phyloP scores from a whole-genome alignment of 805 yeast species.

The Wickerhamomyces bovis region DNA sequence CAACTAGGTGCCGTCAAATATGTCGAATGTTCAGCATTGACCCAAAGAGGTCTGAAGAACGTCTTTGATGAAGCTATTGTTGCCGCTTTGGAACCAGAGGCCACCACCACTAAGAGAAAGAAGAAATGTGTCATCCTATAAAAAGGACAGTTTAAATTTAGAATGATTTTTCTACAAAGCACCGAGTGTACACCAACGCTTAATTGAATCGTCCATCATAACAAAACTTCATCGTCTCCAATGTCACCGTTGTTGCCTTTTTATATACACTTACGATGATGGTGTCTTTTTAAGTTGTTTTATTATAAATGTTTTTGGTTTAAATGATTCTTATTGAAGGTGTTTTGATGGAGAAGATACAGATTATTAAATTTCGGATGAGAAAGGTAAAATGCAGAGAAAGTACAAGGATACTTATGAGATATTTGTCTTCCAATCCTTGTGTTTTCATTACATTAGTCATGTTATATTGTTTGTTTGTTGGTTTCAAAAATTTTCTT shows the following conservation, averaged over 20 bases:
- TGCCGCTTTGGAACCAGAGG: slow-evolving; percentile 97
- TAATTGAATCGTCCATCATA: background rate
- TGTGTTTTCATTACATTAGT: background rate
- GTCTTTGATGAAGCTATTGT: slow-evolving; percentile 99
- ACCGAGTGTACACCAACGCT: background rate
- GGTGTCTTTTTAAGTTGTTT: background rate
- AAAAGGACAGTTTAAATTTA: background rate
- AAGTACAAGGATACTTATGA: background rate
- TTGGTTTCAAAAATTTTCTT: background rate
- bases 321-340: slow-evolving; percentile 1
- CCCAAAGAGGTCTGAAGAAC: slow-evolving; percentile 93
- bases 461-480: background rate
- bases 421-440: background rate
- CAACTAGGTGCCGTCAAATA: slow-evolving; percentile 94
- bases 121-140: slow-evolving; percentile 68
- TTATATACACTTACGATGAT: background rate
- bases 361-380: background rate
- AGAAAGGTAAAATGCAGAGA: background rate
- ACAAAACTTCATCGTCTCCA: background rate
- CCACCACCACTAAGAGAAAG: slow-evolving; percentile 71
- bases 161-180: background rate
- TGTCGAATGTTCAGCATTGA: slow-evolving; percentile 96
- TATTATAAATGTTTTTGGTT: background rate
- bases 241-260: background rate
- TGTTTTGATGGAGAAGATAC: background rate